These are phyloP conservation scores for Alternaria conjuncta DNA, from an alignment of 2,329 filamentous ascomycete genomes.

Conservation along the genomic window DNA sequence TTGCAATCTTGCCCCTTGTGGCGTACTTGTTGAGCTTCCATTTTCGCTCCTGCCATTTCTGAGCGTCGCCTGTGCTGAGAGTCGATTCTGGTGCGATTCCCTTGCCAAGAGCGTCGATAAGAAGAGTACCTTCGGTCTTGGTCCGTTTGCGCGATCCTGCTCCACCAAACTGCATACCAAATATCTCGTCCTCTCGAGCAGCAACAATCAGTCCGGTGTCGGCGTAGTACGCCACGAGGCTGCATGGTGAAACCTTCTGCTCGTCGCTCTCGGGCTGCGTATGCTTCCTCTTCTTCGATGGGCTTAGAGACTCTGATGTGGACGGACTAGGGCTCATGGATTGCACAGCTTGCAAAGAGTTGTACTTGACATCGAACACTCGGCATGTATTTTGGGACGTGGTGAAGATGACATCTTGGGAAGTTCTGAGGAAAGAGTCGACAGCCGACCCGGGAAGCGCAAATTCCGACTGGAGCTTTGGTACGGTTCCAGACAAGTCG, in stretches of 20 bases:
- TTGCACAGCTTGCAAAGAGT: conserved; percentile 55
- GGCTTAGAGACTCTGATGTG: conserved; percentile 38
- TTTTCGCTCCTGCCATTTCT: conserved; percentile 39
- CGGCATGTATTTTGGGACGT: conserved; percentile 62
- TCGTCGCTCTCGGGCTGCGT: conserved; percentile 45
- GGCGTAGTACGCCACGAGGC: conserved; percentile 61
- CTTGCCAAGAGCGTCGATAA: conserved; percentile 77
- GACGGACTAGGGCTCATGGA: conserved; percentile 32
- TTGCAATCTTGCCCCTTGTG: conserved; percentile 43
- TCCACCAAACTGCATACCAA: conserved; percentile 66
- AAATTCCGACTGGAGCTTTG: conserved; percentile 62
- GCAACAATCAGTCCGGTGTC: conserved; percentile 71
- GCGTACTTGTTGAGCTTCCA: conserved; percentile 47
- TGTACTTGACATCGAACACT: conserved; percentile 72
- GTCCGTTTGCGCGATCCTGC: conserved; percentile 43
- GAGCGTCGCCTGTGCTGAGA: conserved; percentile 14
- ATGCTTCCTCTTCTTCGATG: conserved; percentile 45
- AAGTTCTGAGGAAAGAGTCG: conserved; percentile 70
- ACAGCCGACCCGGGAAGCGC: conserved; percentile 60
- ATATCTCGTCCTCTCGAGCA: conserved; percentile 66
- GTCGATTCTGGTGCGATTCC: conserved; percentile 52
- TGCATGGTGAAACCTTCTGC: conserved; percentile 50
- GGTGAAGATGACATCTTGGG: conserved; percentile 69
- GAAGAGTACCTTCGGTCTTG: conserved; percentile 58
- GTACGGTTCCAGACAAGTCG: conserved; percentile 68